Evolutionary conservation across 805 yeast species (phyloP), one percentile per base, ranked within the genome.

Genomic region (Candida mattraensis): DNA sequence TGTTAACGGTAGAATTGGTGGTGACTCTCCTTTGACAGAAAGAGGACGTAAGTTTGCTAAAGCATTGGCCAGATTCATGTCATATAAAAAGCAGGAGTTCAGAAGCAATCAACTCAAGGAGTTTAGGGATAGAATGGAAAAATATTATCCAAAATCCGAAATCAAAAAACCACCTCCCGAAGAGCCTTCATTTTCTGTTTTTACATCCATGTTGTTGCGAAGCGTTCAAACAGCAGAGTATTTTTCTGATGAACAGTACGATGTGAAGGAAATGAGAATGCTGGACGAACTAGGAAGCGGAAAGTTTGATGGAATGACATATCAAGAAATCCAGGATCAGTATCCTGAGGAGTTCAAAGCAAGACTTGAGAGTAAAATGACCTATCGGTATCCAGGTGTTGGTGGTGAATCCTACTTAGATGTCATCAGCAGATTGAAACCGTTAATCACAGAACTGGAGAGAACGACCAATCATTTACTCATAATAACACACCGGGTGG

Each of bases 391-490:
- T 56, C 99, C 98, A 1, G 99, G 99, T 4, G 85, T 87, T 32
- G 97, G 98, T 6, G 99, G 99, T 12, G 99, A 91, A 61, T 85
- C 95, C 0, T 91, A 91, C 51, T 64, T 91, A 48, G 98, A 91
- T 62, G 99, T 93, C 9, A 83, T 93, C 53, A 87, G 88, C 47
- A 71, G 99, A 44, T 70, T 91, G 38, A 72, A 95, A 42, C 95
- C 97, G 1, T 76, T 91, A 13, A 91, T 91, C 44, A 87, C 87
- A 9, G 99, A 91, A 59, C 76, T 93, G 31, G 99, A 91, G 58
- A 70, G 99, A 46, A 86, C 94, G 28, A 83, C 86, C 7, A 95
- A 87, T 51, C 95, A 89, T 58, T 76, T 87, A 21, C 63, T 89
- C 29, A 73, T 91, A 15, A 74, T 91, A 0, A 80, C 95, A 2